Base-by-base conservation (phyloP, 768 basidiomycete genomes). In the Cyclocybe aegerita region DNA sequence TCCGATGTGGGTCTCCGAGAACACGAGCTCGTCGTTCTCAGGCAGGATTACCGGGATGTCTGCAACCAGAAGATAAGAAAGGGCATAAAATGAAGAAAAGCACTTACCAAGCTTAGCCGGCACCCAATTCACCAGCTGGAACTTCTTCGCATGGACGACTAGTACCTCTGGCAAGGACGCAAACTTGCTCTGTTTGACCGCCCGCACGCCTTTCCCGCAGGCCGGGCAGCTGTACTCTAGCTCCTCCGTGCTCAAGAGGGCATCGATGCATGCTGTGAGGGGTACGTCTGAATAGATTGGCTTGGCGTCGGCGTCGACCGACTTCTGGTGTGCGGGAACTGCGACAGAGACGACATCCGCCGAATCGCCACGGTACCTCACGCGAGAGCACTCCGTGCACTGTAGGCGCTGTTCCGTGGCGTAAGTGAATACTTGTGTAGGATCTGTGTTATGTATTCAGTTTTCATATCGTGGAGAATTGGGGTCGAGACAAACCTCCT, bases 61-160 rank as follows among this genome's bases (percentile, higher is more conserved):
- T 94, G 57, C 12, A 6, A 50, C 16, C 14, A n/a, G 23, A 14
- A 16, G 30, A 35, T 9, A 16, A 37, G 41, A 36, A 5, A 15
- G 44, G 9, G 16, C 35, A 32, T 29, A 11, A 11, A 41, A 37
- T 36, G n/a, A 14, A 9, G 46, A 15, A 17, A 12, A 23, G 36
- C 6, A 63, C 82, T 12, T 54, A 93, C 93, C 92, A 29, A 98
- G 77, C 69, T 99, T 99, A 3, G 87, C 79, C 0, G 97, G 97
- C 1, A 99, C 92, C 97, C 97, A 98, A 58, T 93, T 93, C 37
- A 93, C 87, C 4, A 96, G 79, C 67, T 94, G 90, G 73, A 97
- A 98, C 60, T 96, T 96, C 63, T 90, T 91, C 38, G 93, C 86
- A 55, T 97, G 95, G 1, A 99, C 67, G 7, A 96, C 85, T 0